Evolutionary conservation across 345 rosid species (phyloP).

Genomic region (Rhodamnia rubescens): DNA sequence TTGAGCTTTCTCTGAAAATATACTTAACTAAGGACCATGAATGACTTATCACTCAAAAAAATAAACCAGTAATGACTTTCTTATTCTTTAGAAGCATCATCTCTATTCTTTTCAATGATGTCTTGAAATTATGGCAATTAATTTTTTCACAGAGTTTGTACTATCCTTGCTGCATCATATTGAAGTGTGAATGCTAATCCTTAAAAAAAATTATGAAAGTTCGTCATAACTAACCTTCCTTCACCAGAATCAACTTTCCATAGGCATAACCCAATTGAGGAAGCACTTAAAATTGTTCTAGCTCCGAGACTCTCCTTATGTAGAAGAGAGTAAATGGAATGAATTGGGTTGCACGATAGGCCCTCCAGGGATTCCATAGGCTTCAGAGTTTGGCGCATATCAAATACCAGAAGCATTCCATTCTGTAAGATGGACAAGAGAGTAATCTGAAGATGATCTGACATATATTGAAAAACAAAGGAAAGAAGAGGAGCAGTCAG

Average conservation of each 20-base stretch:
- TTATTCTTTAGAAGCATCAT: neutral
- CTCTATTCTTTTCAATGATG: neutral
- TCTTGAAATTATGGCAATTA: neutral
- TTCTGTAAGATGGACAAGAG: constrained; percentile 26
- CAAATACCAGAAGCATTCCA: constrained; percentile 67
- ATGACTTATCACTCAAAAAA: neutral
- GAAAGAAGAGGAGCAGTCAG: neutral
- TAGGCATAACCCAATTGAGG: constrained; percentile 67
- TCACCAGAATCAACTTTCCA: constrained; percentile 52
- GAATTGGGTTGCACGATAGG: constrained; percentile 62
- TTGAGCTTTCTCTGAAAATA: neutral
- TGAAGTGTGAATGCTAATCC: neutral
- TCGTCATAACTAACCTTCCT: constrained; percentile 37
- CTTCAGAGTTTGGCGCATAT: constrained; percentile 60
- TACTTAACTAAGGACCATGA: neutral
- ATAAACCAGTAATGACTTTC: neutral
- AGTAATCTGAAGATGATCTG: neutral
- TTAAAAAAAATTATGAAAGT: neutral
- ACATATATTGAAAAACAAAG: neutral
- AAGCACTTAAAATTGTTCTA: constrained; percentile 56
- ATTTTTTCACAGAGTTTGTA: neutral
- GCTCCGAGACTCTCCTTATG: constrained; percentile 20
- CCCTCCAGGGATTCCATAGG: constrained; percentile 53
- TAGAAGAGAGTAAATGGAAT: constrained; percentile 48
- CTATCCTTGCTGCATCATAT: neutral